A percentile compares a stretch with the other conserved stretches of the same genome.
phyloP scores from a whole-genome alignment of 1,139 yeast genomes.

The Trichomonascaceae sp. region DNA sequence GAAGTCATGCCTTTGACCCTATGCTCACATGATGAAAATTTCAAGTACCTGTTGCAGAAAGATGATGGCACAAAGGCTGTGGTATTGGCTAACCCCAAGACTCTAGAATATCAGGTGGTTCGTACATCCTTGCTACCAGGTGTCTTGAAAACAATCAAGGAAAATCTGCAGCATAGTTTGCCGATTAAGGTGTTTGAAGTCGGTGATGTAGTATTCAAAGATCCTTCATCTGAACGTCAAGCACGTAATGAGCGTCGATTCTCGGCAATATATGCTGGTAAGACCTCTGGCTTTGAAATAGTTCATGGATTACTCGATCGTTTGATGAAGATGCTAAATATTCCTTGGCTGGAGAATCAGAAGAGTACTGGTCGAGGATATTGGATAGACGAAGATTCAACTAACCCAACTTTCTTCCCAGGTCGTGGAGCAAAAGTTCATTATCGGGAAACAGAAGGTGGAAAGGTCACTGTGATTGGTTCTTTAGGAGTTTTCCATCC shows the following conservation, averaged over 20 bases:
- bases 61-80: slow-evolving; percentile 81
- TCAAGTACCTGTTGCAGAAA: slow-evolving; percentile 65
- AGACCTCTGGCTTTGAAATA: slow-evolving; percentile 88
- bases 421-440: slow-evolving; percentile 92
- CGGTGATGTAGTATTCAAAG: slow-evolving; percentile 90
- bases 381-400: slow-evolving; percentile 35
- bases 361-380: slow-evolving; percentile 54
- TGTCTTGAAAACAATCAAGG: slow-evolving; percentile 87
- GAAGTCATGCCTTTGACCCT: slow-evolving; percentile 94
- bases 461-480: slow-evolving; percentile 48
- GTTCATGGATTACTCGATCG: slow-evolving; percentile 94
- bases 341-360: slow-evolving; percentile 68
- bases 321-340: slow-evolving; percentile 92
- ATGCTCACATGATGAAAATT: slow-evolving; percentile 96
- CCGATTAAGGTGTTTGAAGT: slow-evolving; percentile 94
- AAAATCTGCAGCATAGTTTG: slow-evolving; percentile 90
- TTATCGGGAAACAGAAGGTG: slow-evolving; percentile 54
- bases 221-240: slow-evolving; percentile 72
- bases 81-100: slow-evolving; percentile 91
- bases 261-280: slow-evolving; percentile 92
- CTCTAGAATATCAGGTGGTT: slow-evolving; percentile 94
- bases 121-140: slow-evolving; percentile 95
- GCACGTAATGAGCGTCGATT: slow-evolving; percentile 92
- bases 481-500: slow-evolving; percentile 94
- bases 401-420: slow-evolving; percentile 74